These are phyloP conservation scores for Eimeria acervulina DNA, from an alignment of 169 alveolate species.

Conservation along the genomic window DNA sequence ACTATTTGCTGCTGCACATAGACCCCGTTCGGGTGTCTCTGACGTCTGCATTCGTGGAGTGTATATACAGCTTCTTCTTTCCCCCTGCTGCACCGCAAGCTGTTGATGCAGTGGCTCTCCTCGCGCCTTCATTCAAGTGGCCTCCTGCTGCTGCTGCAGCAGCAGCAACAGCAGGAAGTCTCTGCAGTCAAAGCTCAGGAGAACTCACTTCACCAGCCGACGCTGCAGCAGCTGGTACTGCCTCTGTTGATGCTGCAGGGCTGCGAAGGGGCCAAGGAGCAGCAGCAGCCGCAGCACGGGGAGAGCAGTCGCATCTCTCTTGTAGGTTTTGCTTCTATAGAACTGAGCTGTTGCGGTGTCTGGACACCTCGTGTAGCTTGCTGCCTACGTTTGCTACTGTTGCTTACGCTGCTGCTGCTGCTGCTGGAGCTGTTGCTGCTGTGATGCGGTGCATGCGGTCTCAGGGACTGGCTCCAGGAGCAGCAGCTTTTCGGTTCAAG, in stretches of 20 bases:
- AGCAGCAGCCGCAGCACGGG: slow-evolving; percentile 50
- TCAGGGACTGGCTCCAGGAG: slow-evolving; percentile 13
- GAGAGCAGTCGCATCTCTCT: neutral
- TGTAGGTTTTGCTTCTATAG: neutral
- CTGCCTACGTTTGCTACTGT: neutral
- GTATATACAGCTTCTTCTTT: slow-evolving; percentile 68
- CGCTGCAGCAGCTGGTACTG: slow-evolving; percentile 10
- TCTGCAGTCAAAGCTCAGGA: neutral
- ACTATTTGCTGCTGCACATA: slow-evolving; percentile 76
- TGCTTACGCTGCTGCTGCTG: neutral
- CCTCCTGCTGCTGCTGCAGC: slow-evolving; percentile 36
- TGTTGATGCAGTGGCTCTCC: slow-evolving; percentile 52
- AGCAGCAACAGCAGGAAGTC: slow-evolving; percentile 1
- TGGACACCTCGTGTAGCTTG: neutral
- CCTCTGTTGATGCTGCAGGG: neutral
- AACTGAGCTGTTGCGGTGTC: neutral
- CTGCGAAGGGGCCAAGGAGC: neutral
- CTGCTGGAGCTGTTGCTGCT: neutral
- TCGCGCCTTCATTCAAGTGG: slow-evolving; percentile 53
- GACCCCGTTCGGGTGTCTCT: slow-evolving; percentile 76
- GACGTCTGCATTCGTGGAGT: slow-evolving; percentile 67
- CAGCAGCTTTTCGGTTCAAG: slow-evolving; percentile 2
- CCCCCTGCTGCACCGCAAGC: slow-evolving; percentile 69
- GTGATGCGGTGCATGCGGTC: neutral
- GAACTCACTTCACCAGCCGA: neutral